Evolutionary conservation across 331 rosid species (phyloP).

Genomic region (Rhamnella rubrinervis): DNA sequence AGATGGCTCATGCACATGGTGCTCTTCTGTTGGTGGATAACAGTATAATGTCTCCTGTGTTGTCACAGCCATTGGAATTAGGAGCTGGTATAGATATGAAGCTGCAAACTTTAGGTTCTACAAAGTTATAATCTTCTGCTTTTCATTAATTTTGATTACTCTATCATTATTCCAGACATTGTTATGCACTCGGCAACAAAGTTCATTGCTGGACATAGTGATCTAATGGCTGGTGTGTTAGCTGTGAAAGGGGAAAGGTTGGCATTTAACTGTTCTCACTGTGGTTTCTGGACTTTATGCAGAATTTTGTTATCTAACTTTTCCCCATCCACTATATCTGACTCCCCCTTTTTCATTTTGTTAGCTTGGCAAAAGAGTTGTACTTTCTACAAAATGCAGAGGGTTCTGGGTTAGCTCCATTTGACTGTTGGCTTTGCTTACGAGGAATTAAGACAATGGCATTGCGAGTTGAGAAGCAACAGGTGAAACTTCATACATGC

Average conservation of each 20-base stretch:
- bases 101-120: constrained; percentile 9
- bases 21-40: constrained; percentile 83
- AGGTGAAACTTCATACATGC: constrained; percentile 52
- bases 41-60: constrained; percentile 93
- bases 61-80: constrained; percentile 81
- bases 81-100: constrained; percentile 70
- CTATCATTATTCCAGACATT: constrained; percentile 49
- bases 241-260: constrained; percentile 81
- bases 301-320: background rate
- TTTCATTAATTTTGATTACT: constrained; percentile 3
- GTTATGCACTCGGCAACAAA: constrained; percentile 94
- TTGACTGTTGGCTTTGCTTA: constrained; percentile 86
- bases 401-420: constrained; percentile 93
- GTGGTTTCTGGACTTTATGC: background rate
- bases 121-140: background rate
- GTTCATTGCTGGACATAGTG: constrained; percentile 90
- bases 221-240: constrained; percentile 91
- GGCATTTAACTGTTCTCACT: constrained; percentile 9
- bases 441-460: constrained; percentile 92
- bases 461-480: constrained; percentile 87
- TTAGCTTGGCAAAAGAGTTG: constrained; percentile 77
- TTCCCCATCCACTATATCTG: background rate
- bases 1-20: constrained; percentile 57
- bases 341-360: constrained; percentile 25
- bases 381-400: constrained; percentile 86